Evolutionary conservation across 495 filamentous ascomycete species (phyloP).

Genomic region (Aspergillus sclerotiicarbonarius): DNA sequence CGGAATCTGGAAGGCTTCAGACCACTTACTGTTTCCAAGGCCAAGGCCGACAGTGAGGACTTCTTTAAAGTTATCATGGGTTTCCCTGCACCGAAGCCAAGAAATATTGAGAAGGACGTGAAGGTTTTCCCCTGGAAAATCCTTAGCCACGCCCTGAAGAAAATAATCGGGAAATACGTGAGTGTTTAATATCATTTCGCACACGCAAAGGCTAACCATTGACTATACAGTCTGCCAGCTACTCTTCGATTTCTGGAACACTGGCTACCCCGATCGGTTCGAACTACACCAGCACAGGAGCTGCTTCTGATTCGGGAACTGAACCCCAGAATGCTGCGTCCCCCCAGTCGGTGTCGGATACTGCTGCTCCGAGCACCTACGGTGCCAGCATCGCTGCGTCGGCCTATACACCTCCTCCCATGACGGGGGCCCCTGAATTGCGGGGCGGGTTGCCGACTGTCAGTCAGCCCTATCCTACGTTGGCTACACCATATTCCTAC

Average conservation of each 20-base stretch:
- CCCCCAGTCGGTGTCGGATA: conserved; percentile 45
- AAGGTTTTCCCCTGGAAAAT: conserved; percentile 97
- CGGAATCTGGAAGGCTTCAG: conserved; percentile 91
- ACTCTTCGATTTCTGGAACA: conserved; percentile 49
- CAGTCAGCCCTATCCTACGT: conserved; percentile 32
- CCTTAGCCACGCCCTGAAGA: conserved; percentile 77
- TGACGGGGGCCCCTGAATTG: conserved; percentile 30
- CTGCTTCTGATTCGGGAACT: conserved; percentile 42
- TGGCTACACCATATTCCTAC: conserved; percentile 34
- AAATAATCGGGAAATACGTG: conserved; percentile 98
- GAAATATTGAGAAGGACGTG: conserved; percentile 98
- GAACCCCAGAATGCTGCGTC: conserved; percentile 41
- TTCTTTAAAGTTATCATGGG: conserved; percentile 99
- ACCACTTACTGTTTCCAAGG: conserved; percentile 87
- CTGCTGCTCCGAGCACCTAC: conserved; percentile 34
- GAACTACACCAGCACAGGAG: conserved; percentile 37
- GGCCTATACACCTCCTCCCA: conserved; percentile 27
- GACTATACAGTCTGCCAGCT: conserved; percentile 48
- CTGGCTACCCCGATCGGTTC: conserved; percentile 38
- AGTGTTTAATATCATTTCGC: conserved; percentile 30
- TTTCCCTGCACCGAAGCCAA: conserved; percentile 90
- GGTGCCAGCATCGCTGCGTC: conserved; percentile 24
- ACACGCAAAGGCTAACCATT: background rate
- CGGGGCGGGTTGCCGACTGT: conserved; percentile 32
- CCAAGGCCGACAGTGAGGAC: conserved; percentile 84